These are phyloP conservation scores for Paxillus ammoniavirescens DNA, from an alignment of 768 basidiomycete genomes.

Conservation along the genomic window DNA sequence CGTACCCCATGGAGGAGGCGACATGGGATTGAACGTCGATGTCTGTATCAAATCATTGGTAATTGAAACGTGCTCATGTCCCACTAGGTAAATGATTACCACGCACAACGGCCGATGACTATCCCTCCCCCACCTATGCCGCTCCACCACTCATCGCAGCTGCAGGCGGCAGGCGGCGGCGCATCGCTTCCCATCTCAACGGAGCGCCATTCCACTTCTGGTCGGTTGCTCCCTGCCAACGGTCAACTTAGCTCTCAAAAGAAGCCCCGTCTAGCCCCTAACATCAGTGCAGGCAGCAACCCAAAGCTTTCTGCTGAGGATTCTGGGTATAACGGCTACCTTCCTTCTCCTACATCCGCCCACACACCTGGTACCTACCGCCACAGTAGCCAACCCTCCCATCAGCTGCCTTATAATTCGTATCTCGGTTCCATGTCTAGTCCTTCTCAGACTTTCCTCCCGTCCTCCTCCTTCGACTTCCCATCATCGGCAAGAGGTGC, in stretches of 20 bases:
- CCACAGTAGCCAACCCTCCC: slow-evolving; percentile 27
- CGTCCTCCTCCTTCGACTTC: slow-evolving; percentile 29
- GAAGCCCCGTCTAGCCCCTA: slow-evolving; percentile 30
- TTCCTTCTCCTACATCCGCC: slow-evolving; percentile 30
- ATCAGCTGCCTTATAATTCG: slow-evolving; percentile 22
- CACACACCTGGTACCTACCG: slow-evolving; percentile 28
- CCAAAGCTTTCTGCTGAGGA: slow-evolving; percentile 28
- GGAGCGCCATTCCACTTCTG: slow-evolving; percentile 31
- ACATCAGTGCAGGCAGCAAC: slow-evolving; percentile 17
- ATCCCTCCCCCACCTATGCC: slow-evolving; percentile 35
- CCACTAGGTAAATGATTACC: slow-evolving; percentile 27
- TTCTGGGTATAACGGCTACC: slow-evolving; percentile 29
- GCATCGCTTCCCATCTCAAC: slow-evolving; percentile 34
- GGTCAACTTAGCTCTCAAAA: slow-evolving; percentile 25
- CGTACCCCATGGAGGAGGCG: slow-evolving; percentile 11
- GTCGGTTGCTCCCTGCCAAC: slow-evolving; percentile 30
- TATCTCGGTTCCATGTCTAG: slow-evolving; percentile 20
- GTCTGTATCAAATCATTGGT: slow-evolving; percentile 13
- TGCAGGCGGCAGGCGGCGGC: slow-evolving; percentile 16
- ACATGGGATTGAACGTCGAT: slow-evolving; percentile 23
- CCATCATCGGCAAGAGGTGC: slow-evolving; percentile 28
- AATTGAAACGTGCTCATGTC: neutral
- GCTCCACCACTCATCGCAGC: slow-evolving; percentile 26
- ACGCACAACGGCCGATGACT: slow-evolving; percentile 28
- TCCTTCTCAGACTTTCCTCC: slow-evolving; percentile 23